These are phyloP conservation scores for Leucocoprinus birnbaumii DNA, from an alignment of 768 basidiomycete species.

Conservation along the genomic window DNA sequence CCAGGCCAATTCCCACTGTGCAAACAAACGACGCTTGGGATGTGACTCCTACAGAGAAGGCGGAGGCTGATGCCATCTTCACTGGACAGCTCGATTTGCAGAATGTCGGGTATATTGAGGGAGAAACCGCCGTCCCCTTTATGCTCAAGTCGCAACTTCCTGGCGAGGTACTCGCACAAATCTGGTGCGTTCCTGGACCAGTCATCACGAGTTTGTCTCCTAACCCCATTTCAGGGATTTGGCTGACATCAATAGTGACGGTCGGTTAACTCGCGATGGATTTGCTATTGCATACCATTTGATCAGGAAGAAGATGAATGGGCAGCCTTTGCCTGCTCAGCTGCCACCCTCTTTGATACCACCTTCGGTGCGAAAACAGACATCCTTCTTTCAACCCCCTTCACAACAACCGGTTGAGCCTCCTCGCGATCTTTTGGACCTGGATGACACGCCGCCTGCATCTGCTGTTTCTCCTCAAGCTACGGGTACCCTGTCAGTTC, in stretches of 20 bases:
- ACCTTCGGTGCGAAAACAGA: conserved; percentile 62
- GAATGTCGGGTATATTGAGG: conserved; percentile 80
- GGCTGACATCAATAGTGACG: conserved; percentile 85
- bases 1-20: conserved; percentile 11
- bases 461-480: conserved; percentile 40
- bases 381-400: conserved; percentile 37
- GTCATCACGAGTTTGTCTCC: neutral
- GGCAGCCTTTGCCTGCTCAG: conserved; percentile 68
- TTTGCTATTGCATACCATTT: conserved; percentile 96
- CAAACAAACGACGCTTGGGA: conserved; percentile 60
- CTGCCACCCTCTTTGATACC: conserved; percentile 79
- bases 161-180: conserved; percentile 79
- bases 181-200: conserved; percentile 64
- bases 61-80: conserved; percentile 74
- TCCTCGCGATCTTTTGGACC: conserved; percentile 42
- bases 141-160: conserved; percentile 87
- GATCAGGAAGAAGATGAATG: conserved; percentile 81
- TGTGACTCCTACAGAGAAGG: conserved; percentile 78
- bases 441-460: conserved; percentile 54
- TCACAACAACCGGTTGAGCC: conserved; percentile 44
- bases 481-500: conserved; percentile 27
- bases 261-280: conserved; percentile 82
- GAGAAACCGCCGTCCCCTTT: conserved; percentile 93
- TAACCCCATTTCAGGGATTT: conserved; percentile 69
- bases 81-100: conserved; percentile 67